These are phyloP conservation scores for Moesziomyces aphidis DNA, from an alignment of 1,284 basidiomycete genomes.

Conservation along the genomic window DNA sequence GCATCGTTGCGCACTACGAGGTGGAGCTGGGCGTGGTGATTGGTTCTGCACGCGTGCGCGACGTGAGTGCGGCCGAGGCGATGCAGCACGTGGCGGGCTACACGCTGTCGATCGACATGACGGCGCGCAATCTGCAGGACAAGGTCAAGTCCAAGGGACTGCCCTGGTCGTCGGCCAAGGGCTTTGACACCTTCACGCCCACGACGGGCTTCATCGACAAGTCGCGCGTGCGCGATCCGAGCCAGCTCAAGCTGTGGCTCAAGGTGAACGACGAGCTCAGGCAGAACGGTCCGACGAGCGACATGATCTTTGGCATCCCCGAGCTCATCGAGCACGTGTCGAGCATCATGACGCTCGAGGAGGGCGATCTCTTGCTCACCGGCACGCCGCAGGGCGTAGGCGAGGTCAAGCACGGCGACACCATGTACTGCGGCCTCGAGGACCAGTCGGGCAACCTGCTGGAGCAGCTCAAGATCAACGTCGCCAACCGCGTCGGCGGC, in stretches of 20 bases:
- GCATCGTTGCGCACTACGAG: slow-evolving; percentile 89
- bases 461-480: slow-evolving; percentile 76
- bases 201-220: slow-evolving; percentile 83
- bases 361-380: slow-evolving; percentile 70
- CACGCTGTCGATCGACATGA: slow-evolving; percentile 94
- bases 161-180: slow-evolving; percentile 93
- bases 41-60: slow-evolving; percentile 79
- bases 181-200: slow-evolving; percentile 89
- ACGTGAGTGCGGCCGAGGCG: slow-evolving; percentile 81
- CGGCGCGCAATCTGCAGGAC: slow-evolving; percentile 93
- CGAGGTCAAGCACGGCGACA: slow-evolving; percentile 80
- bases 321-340: slow-evolving; percentile 90
- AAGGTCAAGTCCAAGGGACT: slow-evolving; percentile 90
- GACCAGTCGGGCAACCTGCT: slow-evolving; percentile 75
- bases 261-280: slow-evolving; percentile 86
- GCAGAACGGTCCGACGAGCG: slow-evolving; percentile 84
- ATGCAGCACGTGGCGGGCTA: slow-evolving; percentile 89
- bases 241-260: slow-evolving; percentile 80
- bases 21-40: slow-evolving; percentile 98
- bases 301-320: slow-evolving; percentile 95
- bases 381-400: slow-evolving; percentile 84
- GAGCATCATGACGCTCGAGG: slow-evolving; percentile 94
- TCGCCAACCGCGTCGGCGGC: slow-evolving; percentile 76
- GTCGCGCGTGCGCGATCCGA: slow-evolving; percentile 76
- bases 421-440: slow-evolving; percentile 80